A percentile compares a stretch with the other conserved stretches of the same genome.
Evolutionary conservation across 768 basidiomycete genomes (phyloP).

Genomic region (Mycena floridula): DNA sequence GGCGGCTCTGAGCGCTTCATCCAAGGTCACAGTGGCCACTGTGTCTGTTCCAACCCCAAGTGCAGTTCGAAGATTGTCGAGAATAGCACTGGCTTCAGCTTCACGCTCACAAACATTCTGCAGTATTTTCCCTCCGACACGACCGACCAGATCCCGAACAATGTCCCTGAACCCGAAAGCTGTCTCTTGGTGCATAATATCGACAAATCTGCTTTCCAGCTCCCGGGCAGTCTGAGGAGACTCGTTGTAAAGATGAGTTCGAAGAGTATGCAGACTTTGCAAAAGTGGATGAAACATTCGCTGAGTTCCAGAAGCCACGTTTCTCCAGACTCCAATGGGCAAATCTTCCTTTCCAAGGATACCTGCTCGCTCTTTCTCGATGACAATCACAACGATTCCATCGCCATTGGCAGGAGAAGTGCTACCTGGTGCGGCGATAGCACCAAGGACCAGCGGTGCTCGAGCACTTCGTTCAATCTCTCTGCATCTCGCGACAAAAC

Average conservation of each 20-base stretch:
- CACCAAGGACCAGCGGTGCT: constrained; percentile 69
- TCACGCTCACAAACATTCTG: not conserved
- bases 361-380: constrained; percentile 76
- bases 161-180: constrained; percentile 76
- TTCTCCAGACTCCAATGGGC: constrained; percentile 20
- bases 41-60: not conserved
- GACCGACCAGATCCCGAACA: constrained; percentile 37
- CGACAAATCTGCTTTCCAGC: constrained; percentile 53
- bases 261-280: not conserved
- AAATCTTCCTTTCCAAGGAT: constrained; percentile 60
- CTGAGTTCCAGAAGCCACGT: not conserved
- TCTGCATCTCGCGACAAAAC: constrained; percentile 85
- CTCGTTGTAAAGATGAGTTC: constrained; percentile 28
- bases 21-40: too few relatives aligned
- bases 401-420: constrained; percentile 9
- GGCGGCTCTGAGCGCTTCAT: constrained; percentile 46
- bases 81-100: not conserved
- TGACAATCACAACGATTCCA: constrained; percentile 55
- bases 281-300: not conserved
- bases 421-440: constrained; percentile 29
- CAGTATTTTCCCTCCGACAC: not conserved
- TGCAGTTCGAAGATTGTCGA: not conserved
- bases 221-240: not conserved
- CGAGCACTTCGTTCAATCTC: constrained; percentile 85
- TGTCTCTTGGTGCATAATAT: constrained; percentile 70